A percentile compares a stretch with the other conserved stretches of the same genome.
Evolutionary conservation across 2,329 filamentous ascomycete species (phyloP).

Genomic region (Paraconiothyrium sp.): DNA sequence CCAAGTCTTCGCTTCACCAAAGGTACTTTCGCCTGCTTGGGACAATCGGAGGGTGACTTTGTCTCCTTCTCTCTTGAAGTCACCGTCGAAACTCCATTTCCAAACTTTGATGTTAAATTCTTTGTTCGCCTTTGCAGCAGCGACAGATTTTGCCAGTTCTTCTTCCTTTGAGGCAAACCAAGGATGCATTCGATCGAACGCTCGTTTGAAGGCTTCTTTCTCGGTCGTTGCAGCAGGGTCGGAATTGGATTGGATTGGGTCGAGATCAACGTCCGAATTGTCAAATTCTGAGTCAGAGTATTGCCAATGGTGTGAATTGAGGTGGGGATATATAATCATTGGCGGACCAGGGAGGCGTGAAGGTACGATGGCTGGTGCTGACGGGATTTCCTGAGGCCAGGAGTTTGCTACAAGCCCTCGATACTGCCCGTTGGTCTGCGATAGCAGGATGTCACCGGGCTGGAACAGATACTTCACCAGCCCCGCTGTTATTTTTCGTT

Average conservation of each 20-base stretch:
- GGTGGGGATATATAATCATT: too few species aligned
- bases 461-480: slow-evolving; percentile 23
- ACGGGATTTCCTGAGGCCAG: slow-evolving; percentile 14
- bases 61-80: slow-evolving; percentile 17
- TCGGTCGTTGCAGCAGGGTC: not conserved
- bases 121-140: not conserved
- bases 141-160: not conserved
- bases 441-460: slow-evolving; percentile 25
- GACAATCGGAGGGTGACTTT: slow-evolving; percentile 6
- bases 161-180: not conserved
- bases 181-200: not conserved
- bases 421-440: not conserved
- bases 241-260: not conserved
- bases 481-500: slow-evolving; percentile 12
- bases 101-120: slow-evolving; percentile 8
- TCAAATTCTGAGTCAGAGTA: not conserved
- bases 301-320: not conserved
- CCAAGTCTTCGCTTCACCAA: not conserved
- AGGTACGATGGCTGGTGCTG: not conserved
- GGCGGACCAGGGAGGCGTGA: too few species aligned
- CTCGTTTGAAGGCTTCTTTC: too few species aligned
- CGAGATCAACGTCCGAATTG: not conserved
- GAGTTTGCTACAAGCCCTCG: slow-evolving; percentile 16
- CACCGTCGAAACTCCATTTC: slow-evolving; percentile 21
- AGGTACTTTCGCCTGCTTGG: not conserved